Evolutionary conservation across 2,329 filamentous ascomycete species (phyloP).

Genomic region (Penicillium sclerotiorum): DNA sequence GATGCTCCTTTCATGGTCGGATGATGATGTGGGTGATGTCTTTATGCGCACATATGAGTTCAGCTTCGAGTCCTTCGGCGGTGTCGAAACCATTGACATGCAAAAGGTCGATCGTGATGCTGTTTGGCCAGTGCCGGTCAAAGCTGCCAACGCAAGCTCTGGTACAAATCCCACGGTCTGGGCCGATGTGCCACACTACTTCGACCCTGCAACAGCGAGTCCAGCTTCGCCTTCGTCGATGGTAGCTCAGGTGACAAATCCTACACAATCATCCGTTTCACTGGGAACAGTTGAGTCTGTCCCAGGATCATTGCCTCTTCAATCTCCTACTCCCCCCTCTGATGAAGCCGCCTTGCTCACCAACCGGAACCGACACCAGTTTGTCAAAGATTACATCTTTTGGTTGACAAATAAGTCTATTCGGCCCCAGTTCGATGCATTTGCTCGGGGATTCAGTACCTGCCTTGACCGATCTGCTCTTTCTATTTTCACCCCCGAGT

Average conservation of each 20-base stretch:
- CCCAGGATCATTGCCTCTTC: slow-evolving; percentile 25
- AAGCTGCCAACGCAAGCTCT: background rate
- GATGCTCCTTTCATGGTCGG: slow-evolving; percentile 74
- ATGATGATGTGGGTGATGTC: slow-evolving; percentile 77
- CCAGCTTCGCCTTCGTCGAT: slow-evolving; percentile 21
- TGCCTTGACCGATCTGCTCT: slow-evolving; percentile 73
- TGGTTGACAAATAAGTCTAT: slow-evolving; percentile 82
- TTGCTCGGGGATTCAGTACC: slow-evolving; percentile 75
- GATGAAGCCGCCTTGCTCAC: slow-evolving; percentile 74
- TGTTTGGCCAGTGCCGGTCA: slow-evolving; percentile 33
- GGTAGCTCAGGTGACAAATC: slow-evolving; percentile 19
- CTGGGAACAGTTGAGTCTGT: slow-evolving; percentile 28
- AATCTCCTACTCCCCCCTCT: slow-evolving; percentile 34
- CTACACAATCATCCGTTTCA: too few relatives aligned
- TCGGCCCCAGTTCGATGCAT: slow-evolving; percentile 74
- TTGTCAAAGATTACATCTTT: slow-evolving; percentile 79
- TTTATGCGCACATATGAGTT: slow-evolving; percentile 88
- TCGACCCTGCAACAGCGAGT: slow-evolving; percentile 19
- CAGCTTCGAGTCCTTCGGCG: slow-evolving; percentile 64
- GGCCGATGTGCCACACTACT: slow-evolving; percentile 27
- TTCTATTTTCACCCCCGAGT: slow-evolving; percentile 68
- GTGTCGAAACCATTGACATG: slow-evolving; percentile 59
- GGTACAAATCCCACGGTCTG: slow-evolving; percentile 20
- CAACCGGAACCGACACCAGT: slow-evolving; percentile 73
- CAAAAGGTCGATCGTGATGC: slow-evolving; percentile 42